phyloP scores from a whole-genome alignment of 768 basidiomycete species.

The Hericium coralloides region DNA sequence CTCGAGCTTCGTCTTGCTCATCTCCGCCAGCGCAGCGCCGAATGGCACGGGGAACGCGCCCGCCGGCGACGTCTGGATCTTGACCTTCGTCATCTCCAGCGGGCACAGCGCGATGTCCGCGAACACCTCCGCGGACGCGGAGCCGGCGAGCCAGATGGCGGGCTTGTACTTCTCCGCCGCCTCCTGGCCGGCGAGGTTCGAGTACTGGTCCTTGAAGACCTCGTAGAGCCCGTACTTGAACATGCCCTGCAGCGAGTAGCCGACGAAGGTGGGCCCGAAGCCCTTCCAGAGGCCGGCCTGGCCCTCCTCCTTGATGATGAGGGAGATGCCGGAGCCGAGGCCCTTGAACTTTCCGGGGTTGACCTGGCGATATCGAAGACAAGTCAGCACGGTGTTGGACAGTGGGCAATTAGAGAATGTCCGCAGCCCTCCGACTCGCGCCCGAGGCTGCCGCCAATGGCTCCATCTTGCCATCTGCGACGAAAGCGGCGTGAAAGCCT shows the following conservation, averaged over 20 bases:
- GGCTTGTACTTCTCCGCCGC: constrained; percentile 73
- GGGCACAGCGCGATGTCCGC: constrained; percentile 89
- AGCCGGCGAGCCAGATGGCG: constrained; percentile 88
- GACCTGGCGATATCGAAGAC: constrained; percentile 40
- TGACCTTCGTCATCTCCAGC: constrained; percentile 89
- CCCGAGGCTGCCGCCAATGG: too few relatives aligned
- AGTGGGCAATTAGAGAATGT: too few relatives aligned
- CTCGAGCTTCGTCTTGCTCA: constrained; percentile 55
- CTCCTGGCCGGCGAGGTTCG: constrained; percentile 85
- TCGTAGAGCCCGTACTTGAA: constrained; percentile 99
- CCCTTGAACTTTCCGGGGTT: constrained; percentile 70
- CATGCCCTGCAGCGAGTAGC: constrained; percentile 93
- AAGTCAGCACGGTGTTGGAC: background rate
- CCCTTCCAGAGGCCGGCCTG: constrained; percentile 88
- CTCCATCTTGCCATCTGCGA: too few relatives aligned
- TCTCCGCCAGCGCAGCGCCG: constrained; percentile 61
- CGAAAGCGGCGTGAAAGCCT: too few relatives aligned
- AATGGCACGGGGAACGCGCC: constrained; percentile 77
- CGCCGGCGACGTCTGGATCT: constrained; percentile 69
- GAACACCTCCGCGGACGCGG: constrained; percentile 93
- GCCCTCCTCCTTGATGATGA: constrained; percentile 74
- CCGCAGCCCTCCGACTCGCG: too few relatives aligned
- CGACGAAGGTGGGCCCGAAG: constrained; percentile 85
- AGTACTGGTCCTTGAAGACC: constrained; percentile 89
- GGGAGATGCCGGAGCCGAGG: constrained; percentile 48